These are phyloP conservation scores for Antarctomyces pellizariae DNA, from an alignment of 495 filamentous ascomycete genomes.

Conservation along the genomic window DNA sequence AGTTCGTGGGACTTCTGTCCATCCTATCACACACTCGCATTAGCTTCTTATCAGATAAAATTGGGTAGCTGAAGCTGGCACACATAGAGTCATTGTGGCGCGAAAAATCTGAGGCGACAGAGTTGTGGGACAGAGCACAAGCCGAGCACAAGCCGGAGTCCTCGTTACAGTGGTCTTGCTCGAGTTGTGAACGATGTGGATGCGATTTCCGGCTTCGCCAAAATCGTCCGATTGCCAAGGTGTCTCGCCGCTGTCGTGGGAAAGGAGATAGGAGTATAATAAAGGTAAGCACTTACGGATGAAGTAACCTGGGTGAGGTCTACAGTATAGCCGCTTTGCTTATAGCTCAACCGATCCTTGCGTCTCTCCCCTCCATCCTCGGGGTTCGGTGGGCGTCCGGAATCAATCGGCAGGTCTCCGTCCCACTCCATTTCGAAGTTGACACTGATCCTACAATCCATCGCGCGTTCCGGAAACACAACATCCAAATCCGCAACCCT, in stretches of 20 bases:
- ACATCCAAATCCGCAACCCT: conserved; percentile 67
- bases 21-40: no score
- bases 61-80: no score
- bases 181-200: no score
- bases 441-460: conserved; percentile 76
- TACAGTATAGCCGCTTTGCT: conserved; percentile 60
- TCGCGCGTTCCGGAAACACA: conserved; percentile 39
- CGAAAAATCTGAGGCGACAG: no score
- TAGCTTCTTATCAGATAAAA: no score
- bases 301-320: conserved; percentile 72
- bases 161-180: conserved; percentile 2
- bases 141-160: no score
- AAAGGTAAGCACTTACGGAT: conserved; percentile 22
- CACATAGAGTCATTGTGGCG: no score
- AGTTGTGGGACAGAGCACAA: no score
- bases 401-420: conserved; percentile 25
- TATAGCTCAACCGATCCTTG: conserved; percentile 80
- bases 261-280: conserved; percentile 9
- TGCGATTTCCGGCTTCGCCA: conserved; percentile 2
- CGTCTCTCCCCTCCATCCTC: conserved; percentile 33
- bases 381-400: conserved; percentile 9
- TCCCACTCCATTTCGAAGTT: conserved; percentile 75
- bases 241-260: not conserved
- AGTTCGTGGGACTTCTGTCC: conserved; percentile 74
- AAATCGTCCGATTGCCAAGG: conserved; percentile 3